Conservation (phyloP, 2,329 filamentous ascomycete species). For the Sclerotinia glacialis region DNA sequence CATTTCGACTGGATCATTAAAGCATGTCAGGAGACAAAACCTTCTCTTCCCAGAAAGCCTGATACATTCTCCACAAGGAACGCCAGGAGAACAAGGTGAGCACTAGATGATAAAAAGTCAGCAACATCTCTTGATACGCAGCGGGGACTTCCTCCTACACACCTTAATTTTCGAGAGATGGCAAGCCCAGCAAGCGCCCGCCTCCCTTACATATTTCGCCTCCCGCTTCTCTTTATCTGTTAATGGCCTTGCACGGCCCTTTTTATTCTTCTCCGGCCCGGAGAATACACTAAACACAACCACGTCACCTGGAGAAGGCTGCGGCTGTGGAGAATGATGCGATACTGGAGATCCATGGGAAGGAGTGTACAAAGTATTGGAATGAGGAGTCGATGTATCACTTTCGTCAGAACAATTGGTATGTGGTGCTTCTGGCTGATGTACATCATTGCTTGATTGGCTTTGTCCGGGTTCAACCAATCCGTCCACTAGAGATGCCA, state of each 20-base stretch:
- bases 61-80: conserved; percentile 37
- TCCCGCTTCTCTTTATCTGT: conserved; percentile 37
- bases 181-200: conserved; percentile 39
- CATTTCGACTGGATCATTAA: conserved; percentile 38
- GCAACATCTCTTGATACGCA: not conserved
- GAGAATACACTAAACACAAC: conserved; percentile 31
- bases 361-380: conserved; percentile 25
- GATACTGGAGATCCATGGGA: conserved; percentile 26
- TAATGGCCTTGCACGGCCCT: conserved; percentile 34
- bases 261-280: conserved; percentile 31
- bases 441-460: conserved; percentile 14
- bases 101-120: conserved; percentile 27
- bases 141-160: not conserved
- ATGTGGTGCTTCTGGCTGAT: conserved; percentile 34
- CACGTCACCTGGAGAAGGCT: conserved; percentile 23
- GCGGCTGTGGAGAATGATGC: conserved; percentile 23
- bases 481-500: not conserved
- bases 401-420: conserved; percentile 29
- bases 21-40: conserved; percentile 38
- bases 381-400: conserved; percentile 24
- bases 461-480: not conserved
- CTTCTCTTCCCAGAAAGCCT: conserved; percentile 36
- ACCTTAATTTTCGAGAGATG: conserved; percentile 40
- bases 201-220: conserved; percentile 37
- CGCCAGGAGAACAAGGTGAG: conserved; percentile 38